Evolutionary conservation across 768 basidiomycete genomes (phyloP), one percentile per base, ranked within the genome.

Genomic region (Pluteus cervinus): DNA sequence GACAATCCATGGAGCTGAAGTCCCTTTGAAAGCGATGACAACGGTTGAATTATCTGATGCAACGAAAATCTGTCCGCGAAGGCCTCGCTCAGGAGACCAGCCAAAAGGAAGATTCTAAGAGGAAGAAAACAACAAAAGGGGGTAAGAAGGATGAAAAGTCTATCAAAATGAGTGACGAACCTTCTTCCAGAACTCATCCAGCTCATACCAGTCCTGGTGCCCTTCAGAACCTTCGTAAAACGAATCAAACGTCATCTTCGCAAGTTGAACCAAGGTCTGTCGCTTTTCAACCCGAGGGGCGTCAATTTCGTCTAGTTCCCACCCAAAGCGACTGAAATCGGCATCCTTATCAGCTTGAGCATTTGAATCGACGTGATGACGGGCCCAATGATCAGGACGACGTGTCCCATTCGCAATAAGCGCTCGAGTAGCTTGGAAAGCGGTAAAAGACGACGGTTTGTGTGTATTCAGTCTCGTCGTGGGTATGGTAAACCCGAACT

Each of bases 51-150:
- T 90, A 55, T 88, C 82, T 6, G 66, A 65, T 1, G 77, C 75
- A n/a, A 82, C 85, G 47, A 93, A 96, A 14, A 98, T 63, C 49
- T 97, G 91, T 0, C 93, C 93, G 30, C 94, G 73, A 42, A 97
- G 75, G 0, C 91, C 87, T 14, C 78, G 79, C 15, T 81, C 75
- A 0, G 85, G 81, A 45, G 83, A 76, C 92, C 92, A 97, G 8
- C 93, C 93, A 48, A 91, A 81, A 0, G 91, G 85, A 18, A 67
- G 64, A 20, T 68, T 74, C 78, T 86, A 12, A 24, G 40, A 8
- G 9, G 4, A 3, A 28, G 15, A 17, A 33, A 14, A 26, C 20
- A 7, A 37, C 9, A 14, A 40, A 22, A 32, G 16, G 37, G 42
- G 29, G 9, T 3, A 24, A 30, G 4, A 38, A 24, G 29, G n/a